A percentile compares a stretch with the other conserved stretches of the same genome.
Conservation (phyloP, 1,139 yeast species). For the Arxiozyma slooffiae region DNA sequence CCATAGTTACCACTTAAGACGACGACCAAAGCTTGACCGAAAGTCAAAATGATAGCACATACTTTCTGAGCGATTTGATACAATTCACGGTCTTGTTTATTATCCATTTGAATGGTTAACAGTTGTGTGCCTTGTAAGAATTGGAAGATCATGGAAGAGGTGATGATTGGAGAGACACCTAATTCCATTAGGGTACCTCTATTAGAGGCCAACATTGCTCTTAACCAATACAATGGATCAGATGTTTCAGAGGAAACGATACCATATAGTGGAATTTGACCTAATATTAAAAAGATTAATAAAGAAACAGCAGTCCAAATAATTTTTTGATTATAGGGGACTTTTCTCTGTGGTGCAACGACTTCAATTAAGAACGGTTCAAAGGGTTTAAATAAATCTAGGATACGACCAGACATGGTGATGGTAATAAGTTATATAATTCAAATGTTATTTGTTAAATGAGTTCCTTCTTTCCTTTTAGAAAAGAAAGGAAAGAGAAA, state of each 20-base stretch:
- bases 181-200: conserved; percentile 96
- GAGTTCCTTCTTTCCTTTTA: no score
- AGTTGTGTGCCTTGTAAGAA: conserved; percentile 90
- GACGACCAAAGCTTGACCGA: conserved; percentile 96
- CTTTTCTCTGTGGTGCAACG: conserved; percentile 91
- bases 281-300: conserved; percentile 88
- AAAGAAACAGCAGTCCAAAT: conserved; percentile 98
- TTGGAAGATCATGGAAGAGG: conserved; percentile 96
- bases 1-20: conserved; percentile 98
- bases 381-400: conserved; percentile 92
- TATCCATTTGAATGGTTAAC: conserved; percentile 75
- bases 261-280: conserved; percentile 94
- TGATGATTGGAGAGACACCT: conserved; percentile 76
- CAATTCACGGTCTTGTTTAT: conserved; percentile 78
- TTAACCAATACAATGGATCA: conserved; percentile 91
- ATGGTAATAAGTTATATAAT: background rate
- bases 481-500: no score
- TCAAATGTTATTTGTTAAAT: no score
- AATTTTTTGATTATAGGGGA: conserved; percentile 81
- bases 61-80: conserved; percentile 92
- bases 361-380: conserved; percentile 92
- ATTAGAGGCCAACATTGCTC: conserved; percentile 97
- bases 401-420: conserved; percentile 57
- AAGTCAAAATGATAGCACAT: conserved; percentile 77
- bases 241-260: conserved; percentile 85